Evolutionary conservation across 108 stramenopile species (phyloP).

Genomic region (Conticribra weissflogii): DNA sequence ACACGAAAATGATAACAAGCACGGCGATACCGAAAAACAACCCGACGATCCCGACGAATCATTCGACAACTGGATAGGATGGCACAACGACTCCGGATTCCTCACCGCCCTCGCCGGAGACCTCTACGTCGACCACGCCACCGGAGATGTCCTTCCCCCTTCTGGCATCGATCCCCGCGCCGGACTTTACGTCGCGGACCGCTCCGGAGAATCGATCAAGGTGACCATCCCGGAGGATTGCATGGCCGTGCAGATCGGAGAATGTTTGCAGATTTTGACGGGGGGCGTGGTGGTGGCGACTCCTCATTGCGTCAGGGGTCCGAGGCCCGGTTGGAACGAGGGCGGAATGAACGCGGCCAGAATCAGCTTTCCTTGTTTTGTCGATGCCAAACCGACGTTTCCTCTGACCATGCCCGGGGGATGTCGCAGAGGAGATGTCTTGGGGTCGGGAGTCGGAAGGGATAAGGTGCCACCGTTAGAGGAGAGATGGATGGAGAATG

Average conservation of each 20-base stretch:
- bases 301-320: slow-evolving; percentile 90
- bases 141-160: slow-evolving; percentile 51
- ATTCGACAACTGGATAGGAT: slow-evolving; percentile 92
- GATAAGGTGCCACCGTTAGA: slow-evolving; percentile 77
- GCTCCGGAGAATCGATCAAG: slow-evolving; percentile 55
- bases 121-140: slow-evolving; percentile 76
- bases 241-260: slow-evolving; percentile 93
- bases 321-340: slow-evolving; percentile 18
- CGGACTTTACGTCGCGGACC: slow-evolving; percentile 83
- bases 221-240: slow-evolving; percentile 86
- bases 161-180: slow-evolving; percentile 67
- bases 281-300: slow-evolving; percentile 89
- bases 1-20: too few relatives aligned
- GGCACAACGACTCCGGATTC: slow-evolving; percentile 94
- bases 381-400: slow-evolving; percentile 82
- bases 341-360: slow-evolving; percentile 49
- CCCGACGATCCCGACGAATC: too few relatives aligned
- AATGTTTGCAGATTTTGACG: slow-evolving; percentile 90
- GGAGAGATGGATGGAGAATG: slow-evolving; percentile 73
- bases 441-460: slow-evolving; percentile 50
- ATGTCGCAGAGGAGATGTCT: slow-evolving; percentile 48
- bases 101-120: slow-evolving; percentile 91
- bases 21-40: too few relatives aligned
- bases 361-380: slow-evolving; percentile 82
- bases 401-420: slow-evolving; percentile 66